Conservation (phyloP, 108 stramenopile species). For the Conticribra guillardii region DNA sequence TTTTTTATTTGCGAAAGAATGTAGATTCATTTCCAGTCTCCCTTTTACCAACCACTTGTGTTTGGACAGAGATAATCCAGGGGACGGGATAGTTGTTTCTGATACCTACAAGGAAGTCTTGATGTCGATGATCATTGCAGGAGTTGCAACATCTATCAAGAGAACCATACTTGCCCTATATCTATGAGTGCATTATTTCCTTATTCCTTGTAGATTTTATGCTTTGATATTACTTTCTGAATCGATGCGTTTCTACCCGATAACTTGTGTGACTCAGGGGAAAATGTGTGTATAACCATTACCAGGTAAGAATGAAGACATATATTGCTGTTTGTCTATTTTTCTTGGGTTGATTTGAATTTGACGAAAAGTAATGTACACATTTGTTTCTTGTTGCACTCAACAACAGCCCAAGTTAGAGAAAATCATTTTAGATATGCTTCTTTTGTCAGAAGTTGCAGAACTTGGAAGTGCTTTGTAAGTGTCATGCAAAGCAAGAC, state of each 20-base stretch:
- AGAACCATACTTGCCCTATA: slow-evolving; percentile 69
- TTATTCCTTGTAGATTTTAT: too few species aligned
- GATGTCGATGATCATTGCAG: slow-evolving; percentile 63
- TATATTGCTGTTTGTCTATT: too few species aligned
- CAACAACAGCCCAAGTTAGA: too few species aligned
- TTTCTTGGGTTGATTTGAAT: too few species aligned
- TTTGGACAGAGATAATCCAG: slow-evolving; percentile 48
- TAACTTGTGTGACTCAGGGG: too few species aligned
- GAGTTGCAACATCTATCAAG: slow-evolving; percentile 64
- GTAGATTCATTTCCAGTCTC: too few species aligned
- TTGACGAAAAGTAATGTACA: too few species aligned
- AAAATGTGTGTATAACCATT: slow-evolving; percentile 28
- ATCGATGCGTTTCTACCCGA: background rate
- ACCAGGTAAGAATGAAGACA: too few species aligned
- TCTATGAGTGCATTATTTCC: slow-evolving; percentile 42
- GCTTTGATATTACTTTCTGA: background rate
- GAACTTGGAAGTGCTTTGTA: slow-evolving; percentile 63
- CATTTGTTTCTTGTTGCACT: too few species aligned
- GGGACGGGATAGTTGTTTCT: slow-evolving; percentile 53
- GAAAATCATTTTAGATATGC: slow-evolving; percentile 56
- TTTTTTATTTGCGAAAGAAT: too few species aligned
- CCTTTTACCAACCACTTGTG: too few species aligned
- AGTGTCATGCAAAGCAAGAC: too few species aligned
- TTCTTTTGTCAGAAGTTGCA: slow-evolving; percentile 67
- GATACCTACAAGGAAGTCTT: slow-evolving; percentile 65